Percentiles rank a stretch among this genome's conserved stretches.
These are phyloP conservation scores for Rubia balearica DNA, from an alignment of 305 asterid species.

Conservation along the genomic window DNA sequence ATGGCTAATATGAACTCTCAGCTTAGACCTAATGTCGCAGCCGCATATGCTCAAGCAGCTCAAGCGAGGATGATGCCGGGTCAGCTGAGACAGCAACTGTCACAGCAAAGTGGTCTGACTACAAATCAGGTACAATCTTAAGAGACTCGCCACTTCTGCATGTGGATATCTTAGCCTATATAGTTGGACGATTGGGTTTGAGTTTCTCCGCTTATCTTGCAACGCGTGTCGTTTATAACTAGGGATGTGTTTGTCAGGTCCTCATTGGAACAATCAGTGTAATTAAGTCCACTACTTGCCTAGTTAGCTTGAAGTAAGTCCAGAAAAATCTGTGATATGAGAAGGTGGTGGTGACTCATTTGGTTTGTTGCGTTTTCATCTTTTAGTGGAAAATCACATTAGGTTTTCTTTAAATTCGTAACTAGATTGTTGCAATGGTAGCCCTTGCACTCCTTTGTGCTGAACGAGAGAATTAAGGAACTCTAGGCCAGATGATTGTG, in stretches of 20 bases:
- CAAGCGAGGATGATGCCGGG: constrained; percentile 52
- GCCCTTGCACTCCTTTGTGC: not conserved
- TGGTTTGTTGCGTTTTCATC: not conserved
- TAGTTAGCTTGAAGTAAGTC: not conserved
- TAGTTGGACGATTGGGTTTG: not conserved
- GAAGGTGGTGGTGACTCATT: not conserved
- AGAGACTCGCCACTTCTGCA: not conserved
- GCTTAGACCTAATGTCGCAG: constrained; percentile 56
- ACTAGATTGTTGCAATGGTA: not conserved
- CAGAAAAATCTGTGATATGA: not conserved
- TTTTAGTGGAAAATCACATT: not conserved
- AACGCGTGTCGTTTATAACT: not conserved
- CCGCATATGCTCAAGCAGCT: constrained; percentile 19
- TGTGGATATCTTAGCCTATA: not conserved
- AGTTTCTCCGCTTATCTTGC: not conserved
- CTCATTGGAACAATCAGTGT: not conserved
- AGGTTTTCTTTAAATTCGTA: not conserved
- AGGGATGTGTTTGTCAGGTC: not conserved
- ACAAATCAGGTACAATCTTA: constrained; percentile 50
- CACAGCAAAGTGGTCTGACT: constrained; percentile 64
- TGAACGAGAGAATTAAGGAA: not conserved
- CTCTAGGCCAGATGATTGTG: not conserved
- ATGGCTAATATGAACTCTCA: constrained; percentile 65
- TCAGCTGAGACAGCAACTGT: constrained; percentile 75
- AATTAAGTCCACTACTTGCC: not conserved